Base-by-base conservation (phyloP, 352 stramenopile genomes). In the Globisporangium middletonii region DNA sequence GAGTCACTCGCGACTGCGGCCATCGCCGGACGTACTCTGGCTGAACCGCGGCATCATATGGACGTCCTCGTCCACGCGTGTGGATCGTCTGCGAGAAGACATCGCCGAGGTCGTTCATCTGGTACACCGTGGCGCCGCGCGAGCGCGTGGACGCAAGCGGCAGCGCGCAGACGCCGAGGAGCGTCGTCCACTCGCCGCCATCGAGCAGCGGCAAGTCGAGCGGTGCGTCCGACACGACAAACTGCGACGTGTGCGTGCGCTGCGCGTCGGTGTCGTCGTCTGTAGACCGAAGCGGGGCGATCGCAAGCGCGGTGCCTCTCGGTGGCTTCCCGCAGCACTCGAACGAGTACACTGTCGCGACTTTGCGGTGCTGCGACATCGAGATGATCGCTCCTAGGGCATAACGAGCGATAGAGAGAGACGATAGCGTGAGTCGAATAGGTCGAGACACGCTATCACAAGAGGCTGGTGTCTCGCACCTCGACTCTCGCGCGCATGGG, bases 101-200 rank as follows among this genome's bases (percentile, higher is more conserved):
- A 50, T 92, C 81, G 3, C 81, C 81, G 26, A 86, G 47, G 55
- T 63, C 75, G 55, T 78, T 92, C n/a, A 92, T 50, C 55, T 88
- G 75, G 46, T 88, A 92, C 53, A 87, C 67, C 35, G 56, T 64
- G 1, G 68, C 63, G 11, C 19, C 62, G n/a, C 37, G 70, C 55
- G 55, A 11, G 9, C 59, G 57, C 52, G 54, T 66, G 50, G 52
- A 19, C 57, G 44, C 9, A 1, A 52, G 12, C 50, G 54, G 57
- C 13, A 91, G 62, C 1, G 71, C 71, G 19, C 72, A 79, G 16
- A 88, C 49, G 8, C 81, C 81, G 4, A 71, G 59, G 33, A 92
- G 63, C 53, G 58, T 71, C 2, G 79, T 86, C 64, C 67, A 77
- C 52, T 92, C 77, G 37, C 75, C 72, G 4, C 79, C 77, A 41